Evolutionary conservation across 192 early-diverging fungal genomes (phyloP).

Genomic region (Rhizoclosmatium sp.): DNA sequence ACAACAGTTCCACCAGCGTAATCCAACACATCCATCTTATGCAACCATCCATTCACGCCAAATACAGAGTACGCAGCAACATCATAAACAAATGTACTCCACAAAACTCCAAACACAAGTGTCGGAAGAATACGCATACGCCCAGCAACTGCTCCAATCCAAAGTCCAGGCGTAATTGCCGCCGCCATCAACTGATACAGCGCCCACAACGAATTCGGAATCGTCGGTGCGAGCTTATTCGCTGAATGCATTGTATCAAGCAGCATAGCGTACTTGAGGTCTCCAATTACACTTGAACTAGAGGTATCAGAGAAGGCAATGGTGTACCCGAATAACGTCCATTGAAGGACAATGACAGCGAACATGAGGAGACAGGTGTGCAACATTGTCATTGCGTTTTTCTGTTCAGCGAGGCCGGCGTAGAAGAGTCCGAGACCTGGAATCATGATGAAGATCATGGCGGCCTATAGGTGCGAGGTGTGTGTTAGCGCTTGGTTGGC

Average conservation of each 20-base stretch:
- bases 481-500: no score
- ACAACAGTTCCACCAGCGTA: constrained; percentile 98
- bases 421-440: constrained; percentile 96
- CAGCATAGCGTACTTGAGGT: constrained; percentile 79
- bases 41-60: constrained; percentile 86
- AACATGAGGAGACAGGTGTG: constrained; percentile 75
- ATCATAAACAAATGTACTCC: constrained; percentile 92
- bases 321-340: constrained; percentile 91
- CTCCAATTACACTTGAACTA: constrained; percentile 45
- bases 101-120: constrained; percentile 90
- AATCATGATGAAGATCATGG: constrained; percentile 92
- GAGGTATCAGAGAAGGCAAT: constrained; percentile 76
- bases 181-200: constrained; percentile 92
- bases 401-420: constrained; percentile 90
- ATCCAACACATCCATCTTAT: constrained; percentile 74
- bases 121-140: constrained; percentile 85
- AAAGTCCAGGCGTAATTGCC: constrained; percentile 88
- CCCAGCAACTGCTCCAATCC: constrained; percentile 90
- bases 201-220: constrained; percentile 71
- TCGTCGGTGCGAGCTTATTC: constrained; percentile 62
- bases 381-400: constrained; percentile 91
- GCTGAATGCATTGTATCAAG: constrained; percentile 40
- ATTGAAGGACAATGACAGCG: constrained; percentile 89
- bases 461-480: constrained; percentile 44
- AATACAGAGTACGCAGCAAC: constrained; percentile 96